Evolutionary conservation across 2,329 filamentous ascomycete genomes (phyloP), one percentile per base, ranked within the genome.

Genomic region (Stagonosporopsis vannaccii): DNA sequence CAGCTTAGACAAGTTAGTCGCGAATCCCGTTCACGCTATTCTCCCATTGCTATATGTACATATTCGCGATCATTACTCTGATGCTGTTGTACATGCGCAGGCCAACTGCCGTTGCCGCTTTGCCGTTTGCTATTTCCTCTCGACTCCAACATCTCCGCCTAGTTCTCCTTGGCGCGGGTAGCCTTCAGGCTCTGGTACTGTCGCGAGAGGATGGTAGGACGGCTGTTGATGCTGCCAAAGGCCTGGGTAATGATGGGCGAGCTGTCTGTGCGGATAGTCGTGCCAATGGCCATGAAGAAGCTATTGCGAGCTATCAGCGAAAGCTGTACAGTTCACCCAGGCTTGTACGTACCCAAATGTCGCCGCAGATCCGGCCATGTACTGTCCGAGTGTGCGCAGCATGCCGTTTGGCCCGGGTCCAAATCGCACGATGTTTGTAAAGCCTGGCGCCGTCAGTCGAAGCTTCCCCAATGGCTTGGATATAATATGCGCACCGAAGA

Each of bases 221-320:
- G 85, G 68, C 89, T 74, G 62, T 77, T 83, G 46, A 90, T 87
- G 75, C 86, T 86, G 66, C 87, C 85, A 80, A 94, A 97, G 55
- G 90, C 86, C 74, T 92, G 86, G 65, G 87, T 84, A 56, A 89
- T 82, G 69, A 90, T 88, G 33, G 90, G 87, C 39, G 91, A 91
- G 63, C 91, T 87, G 69, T 99, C 95, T 58, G 92, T 93, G 73
- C 95, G 90, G 71, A 99, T 97, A 40, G 96, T 93, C 68, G 92
- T 97, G 67, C 95, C 95, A 68, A 99, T 97, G 55, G 91, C 94
- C 95, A 99, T 99, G 84, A 99, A 99, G 81, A 98, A 97, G 51
- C 85, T 87, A 65, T 20, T 7, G 3, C 6, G 17, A 9, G 4
- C 33, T n/a, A 66, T 71, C 51, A 75, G 66, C 51, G n/a, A 26